phyloP scores from a whole-genome alignment of 176 grass and related monocot genomes.

The Avena eriantha region DNA sequence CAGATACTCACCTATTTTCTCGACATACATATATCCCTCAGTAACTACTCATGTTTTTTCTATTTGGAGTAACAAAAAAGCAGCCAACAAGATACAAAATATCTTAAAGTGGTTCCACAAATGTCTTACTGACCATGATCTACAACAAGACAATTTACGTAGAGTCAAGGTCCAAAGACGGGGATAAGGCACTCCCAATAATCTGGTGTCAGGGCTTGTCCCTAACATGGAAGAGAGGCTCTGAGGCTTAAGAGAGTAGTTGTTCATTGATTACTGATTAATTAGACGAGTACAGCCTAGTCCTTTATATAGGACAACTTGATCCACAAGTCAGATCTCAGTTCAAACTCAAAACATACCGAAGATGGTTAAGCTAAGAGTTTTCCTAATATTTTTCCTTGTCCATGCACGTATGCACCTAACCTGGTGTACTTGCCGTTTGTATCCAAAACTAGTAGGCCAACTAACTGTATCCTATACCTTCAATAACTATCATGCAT shows the following conservation, averaged over 20 bases:
- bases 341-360: background rate
- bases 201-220: background rate
- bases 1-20: background rate
- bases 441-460: background rate
- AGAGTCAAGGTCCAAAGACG: background rate
- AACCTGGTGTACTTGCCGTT: background rate
- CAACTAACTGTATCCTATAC: background rate
- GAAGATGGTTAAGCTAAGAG: background rate
- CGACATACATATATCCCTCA: background rate
- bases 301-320: background rate
- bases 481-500: background rate
- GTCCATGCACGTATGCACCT: background rate
- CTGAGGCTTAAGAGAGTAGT: background rate
- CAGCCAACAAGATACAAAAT: conserved; percentile 7
- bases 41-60: background rate
- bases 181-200: background rate
- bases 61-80: background rate
- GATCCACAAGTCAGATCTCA: background rate
- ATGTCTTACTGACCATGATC: background rate
- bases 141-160: background rate
- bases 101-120: background rate
- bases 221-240: background rate
- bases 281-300: background rate
- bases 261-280: background rate
- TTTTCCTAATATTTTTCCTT: background rate